Evolutionary conservation across 1,284 basidiomycete species (phyloP).

Genomic region (Somion occarium): DNA sequence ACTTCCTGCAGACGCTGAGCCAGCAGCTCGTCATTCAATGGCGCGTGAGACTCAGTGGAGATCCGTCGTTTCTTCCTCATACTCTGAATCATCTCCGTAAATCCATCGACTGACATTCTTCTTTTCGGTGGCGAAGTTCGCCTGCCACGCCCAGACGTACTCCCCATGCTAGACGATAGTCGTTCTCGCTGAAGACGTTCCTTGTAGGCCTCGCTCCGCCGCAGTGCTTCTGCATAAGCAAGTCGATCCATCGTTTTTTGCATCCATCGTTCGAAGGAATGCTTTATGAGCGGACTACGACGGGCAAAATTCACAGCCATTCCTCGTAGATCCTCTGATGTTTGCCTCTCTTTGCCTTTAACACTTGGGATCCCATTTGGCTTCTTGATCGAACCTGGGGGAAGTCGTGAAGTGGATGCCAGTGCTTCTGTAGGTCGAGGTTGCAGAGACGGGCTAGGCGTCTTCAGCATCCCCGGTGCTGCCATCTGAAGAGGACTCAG

Average conservation of each 20-base stretch:
- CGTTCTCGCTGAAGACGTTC: conserved; percentile 41
- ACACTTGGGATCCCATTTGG: conserved; percentile 8
- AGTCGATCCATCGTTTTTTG: conserved; percentile 37
- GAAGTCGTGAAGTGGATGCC: neutral
- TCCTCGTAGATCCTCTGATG: conserved; percentile 13
- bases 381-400: conserved; percentile 7
- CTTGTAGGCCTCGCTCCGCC: conserved; percentile 54
- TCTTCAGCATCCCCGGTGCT: conserved; percentile 11
- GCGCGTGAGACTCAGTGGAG: conserved; percentile 42
- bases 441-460: neutral
- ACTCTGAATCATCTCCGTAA: conserved; percentile 23
- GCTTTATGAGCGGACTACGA: conserved; percentile 24
- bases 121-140: conserved; percentile 17
- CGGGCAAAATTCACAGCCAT: conserved; percentile 13
- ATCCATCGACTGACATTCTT: conserved; percentile 17
- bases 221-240: conserved; percentile 55
- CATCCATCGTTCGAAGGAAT: conserved; percentile 40
- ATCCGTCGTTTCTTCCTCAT: conserved; percentile 43
- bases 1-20: conserved; percentile 66
- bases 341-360: conserved; percentile 29
- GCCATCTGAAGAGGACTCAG: conserved; percentile 29
- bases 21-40: conserved; percentile 59
- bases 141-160: conserved; percentile 12
- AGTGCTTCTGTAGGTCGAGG: neutral
- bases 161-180: conserved; percentile 25